A percentile compares a stretch with the other conserved stretches of the same genome.
These are phyloP conservation scores for Themeda triandra DNA, from an alignment of 176 grass and related monocot genomes.

Conservation along the genomic window DNA sequence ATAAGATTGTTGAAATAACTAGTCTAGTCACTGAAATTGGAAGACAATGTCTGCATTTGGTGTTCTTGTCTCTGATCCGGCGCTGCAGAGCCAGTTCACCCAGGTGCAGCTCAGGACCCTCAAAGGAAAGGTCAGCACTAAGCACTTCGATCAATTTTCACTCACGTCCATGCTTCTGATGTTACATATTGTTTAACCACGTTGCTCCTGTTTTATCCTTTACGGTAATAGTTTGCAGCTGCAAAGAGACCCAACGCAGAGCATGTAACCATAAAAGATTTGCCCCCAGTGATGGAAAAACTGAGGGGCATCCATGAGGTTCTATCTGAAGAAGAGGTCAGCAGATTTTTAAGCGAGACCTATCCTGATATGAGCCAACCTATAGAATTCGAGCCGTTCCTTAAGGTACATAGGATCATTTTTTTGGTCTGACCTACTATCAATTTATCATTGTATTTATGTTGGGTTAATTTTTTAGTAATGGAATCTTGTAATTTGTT, in stretches of 20 bases:
- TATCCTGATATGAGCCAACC: slow-evolving; percentile 56
- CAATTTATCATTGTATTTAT: neutral
- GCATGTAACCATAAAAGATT: slow-evolving; percentile 62
- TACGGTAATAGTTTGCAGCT: slow-evolving; percentile 36
- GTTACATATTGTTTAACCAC: neutral
- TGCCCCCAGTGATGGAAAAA: slow-evolving; percentile 75
- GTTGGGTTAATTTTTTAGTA: neutral
- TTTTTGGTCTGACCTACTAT: neutral
- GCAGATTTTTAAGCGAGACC: slow-evolving; percentile 46
- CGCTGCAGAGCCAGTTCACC: slow-evolving; percentile 95
- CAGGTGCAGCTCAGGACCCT: slow-evolving; percentile 91
- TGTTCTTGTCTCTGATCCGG: slow-evolving; percentile 86
- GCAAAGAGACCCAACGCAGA: slow-evolving; percentile 41
- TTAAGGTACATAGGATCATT: slow-evolving; percentile 49
- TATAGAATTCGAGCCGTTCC: slow-evolving; percentile 91
- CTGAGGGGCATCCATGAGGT: slow-evolving; percentile 77
- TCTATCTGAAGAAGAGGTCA: slow-evolving; percentile 64
- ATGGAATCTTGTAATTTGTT: slow-evolving; percentile 13
- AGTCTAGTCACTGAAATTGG: neutral
- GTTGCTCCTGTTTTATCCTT: neutral
- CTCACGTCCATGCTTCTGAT: neutral
- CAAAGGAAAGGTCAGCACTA: slow-evolving; percentile 66
- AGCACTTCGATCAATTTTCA: neutral
- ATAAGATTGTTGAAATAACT: neutral
- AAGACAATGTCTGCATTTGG: slow-evolving; percentile 77